Evolutionary conservation across 768 basidiomycete genomes (phyloP).

Genomic region (Porphyrellus cyaneotinctus): DNA sequence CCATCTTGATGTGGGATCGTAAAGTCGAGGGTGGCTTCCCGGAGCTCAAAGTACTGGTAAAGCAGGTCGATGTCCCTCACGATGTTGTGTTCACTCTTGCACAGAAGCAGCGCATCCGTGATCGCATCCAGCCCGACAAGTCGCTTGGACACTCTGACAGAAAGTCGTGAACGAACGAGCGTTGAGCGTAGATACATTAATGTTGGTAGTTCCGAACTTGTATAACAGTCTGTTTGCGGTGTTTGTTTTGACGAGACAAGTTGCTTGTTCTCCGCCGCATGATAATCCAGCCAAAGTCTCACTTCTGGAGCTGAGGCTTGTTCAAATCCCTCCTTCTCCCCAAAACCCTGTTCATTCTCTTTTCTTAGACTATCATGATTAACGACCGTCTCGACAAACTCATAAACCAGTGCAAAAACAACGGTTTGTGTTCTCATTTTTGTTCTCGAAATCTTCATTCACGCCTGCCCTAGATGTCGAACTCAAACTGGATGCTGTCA

Average conservation of each 20-base stretch:
- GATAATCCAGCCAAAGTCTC: constrained; percentile 10
- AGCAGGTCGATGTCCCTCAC: constrained; percentile 22
- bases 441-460: constrained; percentile 5
- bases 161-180: constrained; percentile 26
- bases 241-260: constrained; percentile 5
- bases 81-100: constrained; percentile 4
- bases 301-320: constrained; percentile 23
- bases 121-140: constrained; percentile 74
- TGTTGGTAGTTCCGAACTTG: constrained; percentile 1
- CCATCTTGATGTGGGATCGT: constrained; percentile 77
- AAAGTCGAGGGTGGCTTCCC: constrained; percentile 92
- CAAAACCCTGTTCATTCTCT: constrained; percentile 8
- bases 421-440: constrained; percentile 41
- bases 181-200: background rate
- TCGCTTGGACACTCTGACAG: constrained; percentile 88
- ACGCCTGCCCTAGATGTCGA: constrained; percentile 58
- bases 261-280: constrained; percentile 19
- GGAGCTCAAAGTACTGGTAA: constrained; percentile 78
- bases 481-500: constrained; percentile 73
- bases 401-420: constrained; percentile 60
- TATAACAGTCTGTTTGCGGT: background rate
- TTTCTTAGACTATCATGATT: constrained; percentile 43
- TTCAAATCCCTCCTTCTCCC: constrained; percentile 11
- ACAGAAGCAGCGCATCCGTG: constrained; percentile 88
- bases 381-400: constrained; percentile 56